These are phyloP conservation scores for Kwoniella bestiolae DNA, from an alignment of 768 basidiomycete species.

Conservation along the genomic window DNA sequence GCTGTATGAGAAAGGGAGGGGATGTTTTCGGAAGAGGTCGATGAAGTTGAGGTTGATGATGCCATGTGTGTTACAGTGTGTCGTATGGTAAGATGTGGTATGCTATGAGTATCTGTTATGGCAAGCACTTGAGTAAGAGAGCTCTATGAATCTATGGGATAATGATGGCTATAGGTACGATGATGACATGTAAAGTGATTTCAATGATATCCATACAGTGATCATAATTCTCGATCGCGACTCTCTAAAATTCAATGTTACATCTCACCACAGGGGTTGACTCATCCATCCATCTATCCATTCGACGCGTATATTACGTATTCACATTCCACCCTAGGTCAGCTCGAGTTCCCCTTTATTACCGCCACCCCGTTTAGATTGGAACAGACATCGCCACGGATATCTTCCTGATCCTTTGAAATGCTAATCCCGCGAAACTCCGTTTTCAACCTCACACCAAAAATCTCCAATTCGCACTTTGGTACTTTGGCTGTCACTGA, in stretches of 20 bases:
- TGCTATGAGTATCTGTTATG: not conserved
- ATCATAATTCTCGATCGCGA: conserved; percentile 25
- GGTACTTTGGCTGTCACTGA: no score
- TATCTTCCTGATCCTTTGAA: no score
- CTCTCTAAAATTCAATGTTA: not conserved
- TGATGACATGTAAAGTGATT: not conserved
- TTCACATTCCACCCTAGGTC: no score
- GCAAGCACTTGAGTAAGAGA: no score
- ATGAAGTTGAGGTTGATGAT: not conserved
- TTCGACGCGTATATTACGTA: conserved; percentile 7
- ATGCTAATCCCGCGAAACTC: conserved; percentile 31
- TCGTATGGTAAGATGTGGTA: no score
- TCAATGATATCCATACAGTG: conserved; percentile 6
- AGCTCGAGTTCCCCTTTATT: not conserved
- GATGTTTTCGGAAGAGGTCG: conserved; percentile 18
- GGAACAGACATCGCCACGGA: not conserved
- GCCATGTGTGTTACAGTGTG: conserved; percentile 7
- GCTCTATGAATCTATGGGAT: not conserved
- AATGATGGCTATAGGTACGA: not conserved
- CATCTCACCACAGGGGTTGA: conserved; percentile 1
- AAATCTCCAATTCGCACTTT: not conserved
- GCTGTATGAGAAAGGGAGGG: conserved; percentile 21
- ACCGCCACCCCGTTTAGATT: not conserved
- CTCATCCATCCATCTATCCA: conserved; percentile 5
- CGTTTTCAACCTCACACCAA: not conserved